Conservation (phyloP, 208 protist species). For the Trypanosomatidae sp. region DNA sequence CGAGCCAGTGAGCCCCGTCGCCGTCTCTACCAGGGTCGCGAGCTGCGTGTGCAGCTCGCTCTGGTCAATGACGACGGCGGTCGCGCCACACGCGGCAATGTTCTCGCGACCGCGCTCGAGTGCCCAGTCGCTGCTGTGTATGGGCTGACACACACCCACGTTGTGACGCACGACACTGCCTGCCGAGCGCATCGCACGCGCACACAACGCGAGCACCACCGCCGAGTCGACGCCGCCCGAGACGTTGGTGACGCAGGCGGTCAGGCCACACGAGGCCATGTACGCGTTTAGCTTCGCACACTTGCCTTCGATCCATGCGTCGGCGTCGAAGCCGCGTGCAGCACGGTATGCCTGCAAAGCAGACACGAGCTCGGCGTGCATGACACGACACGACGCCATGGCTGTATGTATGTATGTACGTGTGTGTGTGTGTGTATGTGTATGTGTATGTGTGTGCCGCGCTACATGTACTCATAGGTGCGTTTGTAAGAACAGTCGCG, state of each 20-base stretch:
- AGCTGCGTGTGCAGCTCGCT: slow-evolving; percentile 75
- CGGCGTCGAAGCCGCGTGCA: slow-evolving; percentile 60
- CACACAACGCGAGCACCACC: slow-evolving; percentile 84
- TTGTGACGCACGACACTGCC: slow-evolving; percentile 82
- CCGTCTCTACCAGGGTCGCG: slow-evolving; percentile 34
- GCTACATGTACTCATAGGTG: too few species aligned
- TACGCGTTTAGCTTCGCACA: slow-evolving; percentile 87
- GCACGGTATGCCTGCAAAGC: slow-evolving; percentile 55
- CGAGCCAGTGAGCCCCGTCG: slow-evolving; percentile 52
- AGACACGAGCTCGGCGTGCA: too few species aligned
- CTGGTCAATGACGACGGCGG: slow-evolving; percentile 89
- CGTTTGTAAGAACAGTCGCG: too few species aligned
- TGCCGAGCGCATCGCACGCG: slow-evolving; percentile 27
- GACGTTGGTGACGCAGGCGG: slow-evolving; percentile 81
- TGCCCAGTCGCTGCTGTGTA: slow-evolving; percentile 85
- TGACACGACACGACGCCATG: too few species aligned
- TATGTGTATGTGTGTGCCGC: too few species aligned
- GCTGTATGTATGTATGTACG: too few species aligned
- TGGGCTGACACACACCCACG: slow-evolving; percentile 90
- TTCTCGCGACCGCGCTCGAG: slow-evolving; percentile 78
- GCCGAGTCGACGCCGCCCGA: slow-evolving; percentile 93
- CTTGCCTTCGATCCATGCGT: slow-evolving; percentile 80
- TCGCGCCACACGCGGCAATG: slow-evolving; percentile 57
- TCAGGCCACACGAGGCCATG: slow-evolving; percentile 69
- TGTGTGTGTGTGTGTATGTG: too few species aligned